Conservation (phyloP, 345 rosid genomes). For the Salix udensis region DNA sequence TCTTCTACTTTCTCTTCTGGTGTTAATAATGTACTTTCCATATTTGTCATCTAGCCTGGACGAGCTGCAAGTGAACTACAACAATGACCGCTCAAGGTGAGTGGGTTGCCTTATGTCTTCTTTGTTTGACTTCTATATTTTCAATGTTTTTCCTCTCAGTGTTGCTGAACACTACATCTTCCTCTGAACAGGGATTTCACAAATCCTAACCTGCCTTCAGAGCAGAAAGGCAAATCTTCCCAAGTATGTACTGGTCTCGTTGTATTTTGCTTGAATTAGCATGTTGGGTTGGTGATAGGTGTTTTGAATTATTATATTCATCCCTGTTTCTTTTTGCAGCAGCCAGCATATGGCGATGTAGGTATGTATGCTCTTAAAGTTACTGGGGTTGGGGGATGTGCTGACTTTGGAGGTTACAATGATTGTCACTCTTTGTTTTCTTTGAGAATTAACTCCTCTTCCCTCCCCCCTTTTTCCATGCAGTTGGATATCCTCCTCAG, state of each 20-base stretch:
- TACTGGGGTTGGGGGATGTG: conserved; percentile 40
- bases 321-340: conserved; percentile 28
- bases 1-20: no score
- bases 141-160: neutral
- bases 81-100: conserved; percentile 92
- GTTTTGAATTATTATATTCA: conserved; percentile 12
- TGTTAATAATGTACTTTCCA: neutral
- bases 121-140: neutral
- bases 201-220: conserved; percentile 87
- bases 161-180: conserved; percentile 6
- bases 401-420: conserved; percentile 15
- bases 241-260: conserved; percentile 47
- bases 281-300: neutral
- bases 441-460: conserved; percentile 17
- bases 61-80: conserved; percentile 96
- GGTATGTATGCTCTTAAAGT: conserved; percentile 48
- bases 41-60: conserved; percentile 58
- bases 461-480: conserved; percentile 16
- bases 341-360: conserved; percentile 81
- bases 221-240: conserved; percentile 85
- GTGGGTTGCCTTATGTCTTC: conserved; percentile 15
- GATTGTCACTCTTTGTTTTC: conserved; percentile 9
- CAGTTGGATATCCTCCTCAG: conserved; percentile 97
- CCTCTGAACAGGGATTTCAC: conserved; percentile 72
- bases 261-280: neutral